These are phyloP conservation scores for Lolium perenne DNA, from an alignment of 176 grass and related monocot species.

Conservation along the genomic window DNA sequence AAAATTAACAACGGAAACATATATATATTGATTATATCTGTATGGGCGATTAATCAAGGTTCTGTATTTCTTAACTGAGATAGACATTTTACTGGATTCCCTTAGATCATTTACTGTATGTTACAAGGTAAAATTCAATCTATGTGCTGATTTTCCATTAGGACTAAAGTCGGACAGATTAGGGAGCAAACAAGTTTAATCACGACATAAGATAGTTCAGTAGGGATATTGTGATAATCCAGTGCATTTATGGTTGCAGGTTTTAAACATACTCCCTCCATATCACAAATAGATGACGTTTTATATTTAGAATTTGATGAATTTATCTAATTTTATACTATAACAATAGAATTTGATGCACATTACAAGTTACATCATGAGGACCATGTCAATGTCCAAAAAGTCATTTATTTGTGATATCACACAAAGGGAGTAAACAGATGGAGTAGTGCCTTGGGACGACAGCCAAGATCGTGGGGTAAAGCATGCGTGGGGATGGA, in stretches of 20 bases:
- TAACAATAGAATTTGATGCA: not conserved
- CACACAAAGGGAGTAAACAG: not conserved
- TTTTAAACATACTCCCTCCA: not conserved
- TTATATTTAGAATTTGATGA: not conserved
- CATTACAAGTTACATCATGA: not conserved
- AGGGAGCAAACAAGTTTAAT: not conserved
- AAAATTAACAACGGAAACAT: slow-evolving; percentile 5
- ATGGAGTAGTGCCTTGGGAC: not conserved
- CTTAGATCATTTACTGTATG: slow-evolving; percentile 1
- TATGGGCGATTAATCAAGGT: slow-evolving; percentile 5
- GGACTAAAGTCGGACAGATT: not conserved
- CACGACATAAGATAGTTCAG: not conserved
- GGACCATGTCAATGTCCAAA: not conserved
- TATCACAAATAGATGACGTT: too few species aligned
- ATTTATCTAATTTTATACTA: not conserved
- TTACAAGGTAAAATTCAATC: not conserved
- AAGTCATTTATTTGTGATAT: not conserved
- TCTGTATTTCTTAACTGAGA: not conserved
- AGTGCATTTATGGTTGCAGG: not conserved
- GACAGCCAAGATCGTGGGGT: not conserved
- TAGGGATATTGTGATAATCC: not conserved
- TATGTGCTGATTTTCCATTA: not conserved
- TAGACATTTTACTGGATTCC: not conserved
- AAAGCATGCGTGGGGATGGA: not conserved
- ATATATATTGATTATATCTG: not conserved